Evolutionary conservation across 371 early-diverging fungal genomes (phyloP).

Genomic region (Lichtheimia hyalospora): DNA sequence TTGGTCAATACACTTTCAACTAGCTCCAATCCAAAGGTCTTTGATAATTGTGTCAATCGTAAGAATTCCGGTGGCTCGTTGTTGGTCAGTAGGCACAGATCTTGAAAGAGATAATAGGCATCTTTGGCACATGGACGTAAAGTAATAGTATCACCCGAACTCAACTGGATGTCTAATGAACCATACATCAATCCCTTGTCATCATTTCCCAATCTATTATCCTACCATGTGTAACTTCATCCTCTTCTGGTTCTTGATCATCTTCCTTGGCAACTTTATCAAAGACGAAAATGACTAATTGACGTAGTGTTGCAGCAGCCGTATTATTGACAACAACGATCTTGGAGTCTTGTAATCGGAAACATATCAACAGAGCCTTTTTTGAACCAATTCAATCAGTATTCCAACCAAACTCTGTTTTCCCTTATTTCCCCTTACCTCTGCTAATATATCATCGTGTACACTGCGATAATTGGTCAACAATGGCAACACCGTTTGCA

Average conservation of each 20-base stretch:
- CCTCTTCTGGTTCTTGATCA: conserved; percentile 16
- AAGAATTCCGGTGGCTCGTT: conserved; percentile 72
- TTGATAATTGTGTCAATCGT: conserved; percentile 61
- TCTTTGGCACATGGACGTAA: conserved; percentile 72
- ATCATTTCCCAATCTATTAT: neutral
- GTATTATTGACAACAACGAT: conserved; percentile 90
- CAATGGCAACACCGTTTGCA: conserved; percentile 91
- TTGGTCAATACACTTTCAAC: conserved; percentile 87
- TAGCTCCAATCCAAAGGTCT: conserved; percentile 88
- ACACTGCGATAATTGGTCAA: conserved; percentile 80
- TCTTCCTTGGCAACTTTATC: conserved; percentile 86
- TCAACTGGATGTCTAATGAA: conserved; percentile 23
- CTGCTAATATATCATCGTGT: conserved; percentile 80
- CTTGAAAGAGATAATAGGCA: conserved; percentile 86
- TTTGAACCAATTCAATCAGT: neutral
- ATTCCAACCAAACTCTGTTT: neutral
- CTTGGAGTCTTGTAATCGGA: conserved; percentile 84
- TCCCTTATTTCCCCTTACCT: conserved; percentile 51
- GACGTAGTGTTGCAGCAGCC: conserved; percentile 93
- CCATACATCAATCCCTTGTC: neutral
- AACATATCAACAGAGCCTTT: conserved; percentile 85
- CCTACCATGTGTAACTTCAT: conserved; percentile 39
- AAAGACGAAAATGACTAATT: conserved; percentile 91
- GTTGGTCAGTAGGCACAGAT: conserved; percentile 73
- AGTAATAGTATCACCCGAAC: conserved; percentile 35